Base-by-base conservation (phyloP, 371 early-diverging fungal species). In the Capillidium rhysosporum region DNA sequence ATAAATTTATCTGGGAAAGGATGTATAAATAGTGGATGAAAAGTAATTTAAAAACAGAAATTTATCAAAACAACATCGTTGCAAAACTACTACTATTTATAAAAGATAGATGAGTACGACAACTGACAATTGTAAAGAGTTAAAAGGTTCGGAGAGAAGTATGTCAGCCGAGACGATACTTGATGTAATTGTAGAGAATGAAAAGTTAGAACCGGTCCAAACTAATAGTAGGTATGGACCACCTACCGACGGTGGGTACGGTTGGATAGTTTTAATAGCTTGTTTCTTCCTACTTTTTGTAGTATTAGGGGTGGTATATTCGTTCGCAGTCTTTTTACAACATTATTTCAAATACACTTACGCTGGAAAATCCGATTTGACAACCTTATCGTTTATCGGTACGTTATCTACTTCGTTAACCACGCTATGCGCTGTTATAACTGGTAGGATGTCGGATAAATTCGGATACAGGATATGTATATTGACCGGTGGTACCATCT, bases 281-380 rank as follows among this genome's bases (percentile, higher is more conserved):
- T 59, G 66, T 0, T 70, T 62, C 55, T 44, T 65, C 24, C 58
- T 65, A 25, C 63, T 67, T 28, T 64, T 69, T 64, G 61, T 68
- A 49, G 61, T 64, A 1, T 65, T 73, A 58, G 73, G 73, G 1
- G 59, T 54, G 20, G 55, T 57, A 54, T 67, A 69, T 53, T 55
- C 62, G 51, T 75, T 62, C 46, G 75, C 71, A 20, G 55, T 65
- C 0, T 75, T 61, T 58, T 63, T 69, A 59, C 63, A 62, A 30
- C 43, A 56, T n/a, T 68, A 66, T 57, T 49, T 58, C 16, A 5
- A 29, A n/a, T 21, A 49, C 28, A 54, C 28, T 9, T 53, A 26
- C 18, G 29, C 4, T 18, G 55, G 20, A 4, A 20, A 18, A 5
- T 8, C 5, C 4, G 10, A 8, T 20, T 43, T 38, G 14, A 38